These are phyloP conservation scores for Colletotrichum viniferum DNA, from an alignment of 2,329 filamentous ascomycete species.

Conservation along the genomic window DNA sequence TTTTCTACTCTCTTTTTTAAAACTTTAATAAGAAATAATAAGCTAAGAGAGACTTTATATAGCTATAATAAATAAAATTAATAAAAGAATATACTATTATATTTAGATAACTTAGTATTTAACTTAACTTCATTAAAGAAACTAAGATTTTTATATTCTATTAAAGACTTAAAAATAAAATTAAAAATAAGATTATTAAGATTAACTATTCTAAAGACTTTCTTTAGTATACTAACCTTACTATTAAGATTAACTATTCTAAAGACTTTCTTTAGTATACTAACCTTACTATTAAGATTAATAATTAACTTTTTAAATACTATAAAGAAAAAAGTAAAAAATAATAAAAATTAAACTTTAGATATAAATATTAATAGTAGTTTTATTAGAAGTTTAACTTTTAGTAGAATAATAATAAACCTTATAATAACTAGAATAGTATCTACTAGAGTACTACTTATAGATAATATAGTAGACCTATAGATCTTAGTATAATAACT, in stretches of 20 bases:
- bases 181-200: neutral
- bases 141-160: neutral
- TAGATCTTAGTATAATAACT: neutral
- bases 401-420: neutral
- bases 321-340: no score
- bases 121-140: neutral
- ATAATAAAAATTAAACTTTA: no score
- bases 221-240: neutral
- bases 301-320: no score
- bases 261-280: neutral
- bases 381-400: neutral
- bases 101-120: neutral
- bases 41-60: no score
- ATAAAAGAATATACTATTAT: no score
- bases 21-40: no score
- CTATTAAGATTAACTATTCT: neutral
- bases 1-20: no score
- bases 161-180: neutral
- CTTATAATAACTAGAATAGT: neutral
- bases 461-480: neutral
- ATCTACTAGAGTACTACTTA: neutral
- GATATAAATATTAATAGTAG: no score
- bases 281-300: rapidly evolving
- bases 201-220: neutral
- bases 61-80: no score